These are phyloP conservation scores for Trichomonas tenax DNA, from an alignment of 208 protist genomes.

Conservation along the genomic window DNA sequence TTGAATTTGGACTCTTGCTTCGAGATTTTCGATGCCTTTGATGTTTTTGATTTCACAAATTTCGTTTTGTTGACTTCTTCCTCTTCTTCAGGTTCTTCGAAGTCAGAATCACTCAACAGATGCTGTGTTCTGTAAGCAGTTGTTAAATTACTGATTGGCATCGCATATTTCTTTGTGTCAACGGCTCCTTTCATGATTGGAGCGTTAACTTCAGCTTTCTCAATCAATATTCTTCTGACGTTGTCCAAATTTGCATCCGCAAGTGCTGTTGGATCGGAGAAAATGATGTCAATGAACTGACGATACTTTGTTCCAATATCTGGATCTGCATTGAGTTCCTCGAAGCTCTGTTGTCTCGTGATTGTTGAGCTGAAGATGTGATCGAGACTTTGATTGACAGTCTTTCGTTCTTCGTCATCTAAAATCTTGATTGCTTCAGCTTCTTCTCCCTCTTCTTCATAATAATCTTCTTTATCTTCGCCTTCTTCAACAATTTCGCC, in stretches of 20 bases:
- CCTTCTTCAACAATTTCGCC: neutral
- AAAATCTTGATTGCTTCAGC: neutral
- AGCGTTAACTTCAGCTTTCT: neutral
- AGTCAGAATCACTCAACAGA: neutral
- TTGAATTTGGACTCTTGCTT: neutral
- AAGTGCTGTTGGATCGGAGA: neutral
- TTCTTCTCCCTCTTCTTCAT: neutral
- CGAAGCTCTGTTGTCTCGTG: neutral
- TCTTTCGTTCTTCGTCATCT: neutral
- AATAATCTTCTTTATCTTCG: neutral
- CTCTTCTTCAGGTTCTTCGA: neutral
- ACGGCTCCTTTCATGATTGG: neutral
- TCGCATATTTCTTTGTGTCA: neutral
- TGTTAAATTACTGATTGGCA: neutral
- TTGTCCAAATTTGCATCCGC: neutral
- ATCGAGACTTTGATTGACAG: neutral
- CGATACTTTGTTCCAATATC: neutral
- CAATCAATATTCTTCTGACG: neutral
- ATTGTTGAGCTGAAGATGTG: neutral
- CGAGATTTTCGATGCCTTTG: neutral
- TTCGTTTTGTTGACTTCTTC: neutral
- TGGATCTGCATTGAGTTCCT: neutral
- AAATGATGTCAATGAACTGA: neutral
- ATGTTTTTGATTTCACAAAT: neutral
- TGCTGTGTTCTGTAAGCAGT: neutral